Conservation (phyloP, 1,284 basidiomycete genomes). For the Ustilago vetiveriae region DNA sequence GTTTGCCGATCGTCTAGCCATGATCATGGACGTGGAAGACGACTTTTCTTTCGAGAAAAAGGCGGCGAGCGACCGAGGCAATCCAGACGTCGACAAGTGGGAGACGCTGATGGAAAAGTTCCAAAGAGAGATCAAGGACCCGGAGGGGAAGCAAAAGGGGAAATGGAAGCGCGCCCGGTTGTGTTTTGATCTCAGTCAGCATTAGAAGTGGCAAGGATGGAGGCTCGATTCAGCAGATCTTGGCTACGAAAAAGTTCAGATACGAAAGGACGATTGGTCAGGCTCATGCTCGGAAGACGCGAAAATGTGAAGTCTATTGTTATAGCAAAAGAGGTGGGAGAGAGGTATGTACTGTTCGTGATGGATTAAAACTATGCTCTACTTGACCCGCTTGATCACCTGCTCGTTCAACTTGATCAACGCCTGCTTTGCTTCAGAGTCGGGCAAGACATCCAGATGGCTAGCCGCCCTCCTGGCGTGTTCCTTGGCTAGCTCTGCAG, state of each 20-base stretch:
- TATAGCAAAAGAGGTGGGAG: too few species aligned
- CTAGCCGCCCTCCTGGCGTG: slow-evolving; percentile 52
- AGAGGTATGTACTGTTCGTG: too few species aligned
- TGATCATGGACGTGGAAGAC: slow-evolving; percentile 44
- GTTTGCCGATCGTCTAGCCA: slow-evolving; percentile 33
- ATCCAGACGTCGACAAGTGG: slow-evolving; percentile 23
- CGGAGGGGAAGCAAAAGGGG: slow-evolving; percentile 9
- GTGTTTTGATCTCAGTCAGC: slow-evolving; percentile 36
- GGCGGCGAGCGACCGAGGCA: slow-evolving; percentile 19
- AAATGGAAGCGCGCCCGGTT: slow-evolving; percentile 32
- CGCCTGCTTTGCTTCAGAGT: slow-evolving; percentile 58
- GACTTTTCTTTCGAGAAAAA: slow-evolving; percentile 28
- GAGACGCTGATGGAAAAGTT: slow-evolving; percentile 32
- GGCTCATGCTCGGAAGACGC: too few species aligned
- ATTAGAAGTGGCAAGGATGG: background rate
- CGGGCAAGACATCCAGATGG: slow-evolving; percentile 51
- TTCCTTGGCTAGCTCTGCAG: slow-evolving; percentile 59
- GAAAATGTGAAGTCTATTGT: too few species aligned
- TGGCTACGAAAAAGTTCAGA: background rate
- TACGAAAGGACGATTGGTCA: too few species aligned
- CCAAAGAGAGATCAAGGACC: slow-evolving; percentile 31
- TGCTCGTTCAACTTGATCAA: slow-evolving; percentile 55
- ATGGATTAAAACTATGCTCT: too few species aligned
- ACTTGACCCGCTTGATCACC: slow-evolving; percentile 59
- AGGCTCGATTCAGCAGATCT: too few species aligned